A percentile compares a stretch with the other conserved stretches of the same genome.
These are phyloP conservation scores for Nemania sp. DNA, from an alignment of 2,329 filamentous ascomycete genomes.

Conservation along the genomic window DNA sequence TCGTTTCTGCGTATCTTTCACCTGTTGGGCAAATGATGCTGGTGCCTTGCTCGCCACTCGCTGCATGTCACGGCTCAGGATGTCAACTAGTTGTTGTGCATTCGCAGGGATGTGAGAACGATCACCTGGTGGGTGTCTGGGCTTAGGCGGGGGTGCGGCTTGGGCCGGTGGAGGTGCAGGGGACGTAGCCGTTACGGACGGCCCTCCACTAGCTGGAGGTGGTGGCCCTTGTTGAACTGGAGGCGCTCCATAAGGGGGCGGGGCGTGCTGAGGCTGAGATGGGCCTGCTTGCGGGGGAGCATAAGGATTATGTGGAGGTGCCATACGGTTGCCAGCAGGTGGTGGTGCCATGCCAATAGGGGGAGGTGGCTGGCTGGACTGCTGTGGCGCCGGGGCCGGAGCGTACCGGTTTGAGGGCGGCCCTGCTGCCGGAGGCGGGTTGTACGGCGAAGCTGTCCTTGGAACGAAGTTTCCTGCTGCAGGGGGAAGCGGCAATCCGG, in stretches of 20 bases:
- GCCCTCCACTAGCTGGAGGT: conserved; percentile 44
- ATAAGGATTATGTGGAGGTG: conserved; percentile 52
- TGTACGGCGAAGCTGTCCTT: conserved; percentile 83
- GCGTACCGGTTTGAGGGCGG: conserved; percentile 79
- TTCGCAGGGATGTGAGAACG: conserved; percentile 81
- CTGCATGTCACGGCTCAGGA: conserved; percentile 82
- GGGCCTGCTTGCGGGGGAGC: conserved; percentile 51
- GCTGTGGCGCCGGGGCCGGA: conserved; percentile 63
- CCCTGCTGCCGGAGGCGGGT: conserved; percentile 70
- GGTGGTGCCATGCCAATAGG: conserved; percentile 37
- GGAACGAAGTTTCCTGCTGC: conserved; percentile 58
- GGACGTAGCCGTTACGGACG: conserved; percentile 38
- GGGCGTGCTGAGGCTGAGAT: conserved; percentile 62
- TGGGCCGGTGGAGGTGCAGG: conserved; percentile 53
- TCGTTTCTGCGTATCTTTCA: conserved; percentile 91
- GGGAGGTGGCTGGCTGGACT: conserved; percentile 49
- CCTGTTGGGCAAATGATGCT: conserved; percentile 81
- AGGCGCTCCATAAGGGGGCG: conserved; percentile 53
- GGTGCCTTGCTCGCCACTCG: conserved; percentile 86
- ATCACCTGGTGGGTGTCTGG: conserved; percentile 80
- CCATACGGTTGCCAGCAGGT: conserved; percentile 45
- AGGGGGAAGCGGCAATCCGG: conserved; percentile 45
- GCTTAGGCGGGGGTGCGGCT: conserved; percentile 55
- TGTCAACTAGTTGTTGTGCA: conserved; percentile 78
- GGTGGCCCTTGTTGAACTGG: conserved; percentile 46